Conservation (phyloP, 306 rosid genomes). For the Medicago arabica region DNA sequence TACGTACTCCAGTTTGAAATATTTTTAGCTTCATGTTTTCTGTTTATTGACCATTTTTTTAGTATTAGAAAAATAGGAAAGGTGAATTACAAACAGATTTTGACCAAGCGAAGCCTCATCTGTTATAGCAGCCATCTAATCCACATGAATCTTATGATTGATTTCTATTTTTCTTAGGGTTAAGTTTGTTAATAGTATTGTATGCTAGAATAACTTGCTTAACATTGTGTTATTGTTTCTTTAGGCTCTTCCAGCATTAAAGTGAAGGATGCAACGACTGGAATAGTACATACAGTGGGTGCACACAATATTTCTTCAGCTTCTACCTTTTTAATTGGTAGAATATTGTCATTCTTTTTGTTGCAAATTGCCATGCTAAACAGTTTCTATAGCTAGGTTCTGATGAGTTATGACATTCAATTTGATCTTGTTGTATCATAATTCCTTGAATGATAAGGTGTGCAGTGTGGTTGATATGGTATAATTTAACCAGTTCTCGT, state of each 20-base stretch:
- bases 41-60: neutral
- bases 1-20: slow-evolving; percentile 12
- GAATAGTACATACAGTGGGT: slow-evolving; percentile 64
- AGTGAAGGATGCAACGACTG: slow-evolving; percentile 70
- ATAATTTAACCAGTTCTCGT: slow-evolving; percentile 33
- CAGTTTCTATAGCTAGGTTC: slow-evolving; percentile 39
- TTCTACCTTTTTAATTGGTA: slow-evolving; percentile 50
- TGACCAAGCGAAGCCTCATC: slow-evolving; percentile 8
- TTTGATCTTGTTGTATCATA: slow-evolving; percentile 54
- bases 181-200: slow-evolving; percentile 22
- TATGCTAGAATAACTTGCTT: slow-evolving; percentile 36
- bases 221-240: slow-evolving; percentile 22
- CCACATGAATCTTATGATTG: slow-evolving; percentile 21
- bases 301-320: slow-evolving; percentile 71
- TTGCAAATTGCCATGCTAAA: slow-evolving; percentile 53
- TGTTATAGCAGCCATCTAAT: slow-evolving; percentile 12
- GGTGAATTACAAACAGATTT: slow-evolving; percentile 8
- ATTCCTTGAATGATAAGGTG: slow-evolving; percentile 50
- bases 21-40: slow-evolving; percentile 1
- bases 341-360: slow-evolving; percentile 56
- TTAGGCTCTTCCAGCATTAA: slow-evolving; percentile 81
- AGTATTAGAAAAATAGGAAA: slow-evolving; percentile 2
- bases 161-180: slow-evolving; percentile 23
- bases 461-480: slow-evolving; percentile 42
- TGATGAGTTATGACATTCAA: slow-evolving; percentile 39